Conservation (phyloP, 129 eudicot genomes). For the carrot (Daucus carota) region DNA sequence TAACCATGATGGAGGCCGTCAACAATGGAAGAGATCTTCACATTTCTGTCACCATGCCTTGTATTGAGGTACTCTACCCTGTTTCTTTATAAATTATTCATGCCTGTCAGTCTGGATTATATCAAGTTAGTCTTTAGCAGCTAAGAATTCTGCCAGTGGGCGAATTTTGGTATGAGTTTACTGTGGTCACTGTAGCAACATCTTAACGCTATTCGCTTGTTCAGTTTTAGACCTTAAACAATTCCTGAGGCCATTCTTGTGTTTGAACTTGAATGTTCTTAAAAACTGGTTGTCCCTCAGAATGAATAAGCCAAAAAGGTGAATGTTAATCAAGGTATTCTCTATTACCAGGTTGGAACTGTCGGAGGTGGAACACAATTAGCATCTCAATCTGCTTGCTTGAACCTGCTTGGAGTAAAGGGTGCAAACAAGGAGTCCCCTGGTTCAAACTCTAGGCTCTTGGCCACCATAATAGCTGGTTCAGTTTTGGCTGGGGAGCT, state of each 20-base stretch:
- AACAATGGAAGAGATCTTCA: constrained; percentile 60
- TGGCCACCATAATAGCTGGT: constrained; percentile 68
- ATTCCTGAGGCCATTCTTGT: too few species aligned
- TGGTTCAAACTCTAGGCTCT: constrained; percentile 52
- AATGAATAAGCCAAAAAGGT: neutral
- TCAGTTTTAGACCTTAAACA: neutral
- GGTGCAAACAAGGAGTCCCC: constrained; percentile 62
- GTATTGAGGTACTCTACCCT: constrained; percentile 46
- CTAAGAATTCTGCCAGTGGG: neutral
- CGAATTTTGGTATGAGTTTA: neutral
- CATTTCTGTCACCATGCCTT: constrained; percentile 68
- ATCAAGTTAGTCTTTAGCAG: neutral
- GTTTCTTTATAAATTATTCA: neutral
- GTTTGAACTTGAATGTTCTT: too few species aligned
- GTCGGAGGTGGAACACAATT: constrained; percentile 74
- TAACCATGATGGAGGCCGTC: constrained; percentile 70
- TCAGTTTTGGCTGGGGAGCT: constrained; percentile 68
- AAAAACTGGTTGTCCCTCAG: neutral
- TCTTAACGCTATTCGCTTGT: neutral
- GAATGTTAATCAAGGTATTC: neutral
- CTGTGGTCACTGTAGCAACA: neutral
- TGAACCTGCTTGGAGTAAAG: constrained; percentile 62
- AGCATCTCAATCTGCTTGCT: constrained; percentile 66
- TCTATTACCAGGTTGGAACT: constrained; percentile 45
- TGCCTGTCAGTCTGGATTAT: neutral